phyloP scores from a whole-genome alignment of 1,284 basidiomycete species.

The Fistulina hepatica region DNA sequence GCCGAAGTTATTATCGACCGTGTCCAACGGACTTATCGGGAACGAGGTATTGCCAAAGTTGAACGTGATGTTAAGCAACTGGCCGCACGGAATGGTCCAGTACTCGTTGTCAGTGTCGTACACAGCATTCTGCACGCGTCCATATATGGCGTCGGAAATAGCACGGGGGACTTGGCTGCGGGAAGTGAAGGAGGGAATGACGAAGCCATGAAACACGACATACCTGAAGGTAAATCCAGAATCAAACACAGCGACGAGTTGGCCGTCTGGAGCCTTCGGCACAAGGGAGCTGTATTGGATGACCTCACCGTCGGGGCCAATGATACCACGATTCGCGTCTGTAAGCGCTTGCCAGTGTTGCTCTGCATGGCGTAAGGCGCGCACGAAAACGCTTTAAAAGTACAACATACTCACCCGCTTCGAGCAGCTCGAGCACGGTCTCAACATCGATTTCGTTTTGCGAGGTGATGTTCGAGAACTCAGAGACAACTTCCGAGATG shows the following conservation, averaged over 20 bases:
- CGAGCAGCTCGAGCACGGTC: conserved; percentile 43
- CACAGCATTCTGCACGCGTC: conserved; percentile 61
- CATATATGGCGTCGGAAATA: conserved; percentile 70
- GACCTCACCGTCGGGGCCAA: conserved; percentile 59
- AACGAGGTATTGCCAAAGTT: conserved; percentile 58
- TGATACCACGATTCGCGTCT: conserved; percentile 47
- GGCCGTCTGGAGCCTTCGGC: conserved; percentile 47
- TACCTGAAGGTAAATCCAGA: conserved; percentile 62
- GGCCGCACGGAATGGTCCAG: conserved; percentile 67
- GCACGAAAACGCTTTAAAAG: too few species aligned
- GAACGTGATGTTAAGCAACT: conserved; percentile 58
- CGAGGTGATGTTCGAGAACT: conserved; percentile 47
- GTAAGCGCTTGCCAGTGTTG: conserved; percentile 73
- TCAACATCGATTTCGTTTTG: conserved; percentile 60
- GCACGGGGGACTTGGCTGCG: conserved; percentile 62
- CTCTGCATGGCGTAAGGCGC: conserved; percentile 27
- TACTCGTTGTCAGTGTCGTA: conserved; percentile 46
- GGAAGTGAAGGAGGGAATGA: too few species aligned
- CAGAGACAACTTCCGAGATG: conserved; percentile 44
- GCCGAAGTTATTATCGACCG: conserved; percentile 55
- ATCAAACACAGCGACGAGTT: conserved; percentile 63
- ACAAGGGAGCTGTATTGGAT: conserved; percentile 56
- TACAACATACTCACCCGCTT: conserved; percentile 23
- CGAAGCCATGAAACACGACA: too few species aligned
- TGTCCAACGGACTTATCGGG: conserved; percentile 64